These are phyloP conservation scores for Tolypocladium ophioglossoides DNA, from an alignment of 2,329 filamentous ascomycete genomes.

Conservation along the genomic window DNA sequence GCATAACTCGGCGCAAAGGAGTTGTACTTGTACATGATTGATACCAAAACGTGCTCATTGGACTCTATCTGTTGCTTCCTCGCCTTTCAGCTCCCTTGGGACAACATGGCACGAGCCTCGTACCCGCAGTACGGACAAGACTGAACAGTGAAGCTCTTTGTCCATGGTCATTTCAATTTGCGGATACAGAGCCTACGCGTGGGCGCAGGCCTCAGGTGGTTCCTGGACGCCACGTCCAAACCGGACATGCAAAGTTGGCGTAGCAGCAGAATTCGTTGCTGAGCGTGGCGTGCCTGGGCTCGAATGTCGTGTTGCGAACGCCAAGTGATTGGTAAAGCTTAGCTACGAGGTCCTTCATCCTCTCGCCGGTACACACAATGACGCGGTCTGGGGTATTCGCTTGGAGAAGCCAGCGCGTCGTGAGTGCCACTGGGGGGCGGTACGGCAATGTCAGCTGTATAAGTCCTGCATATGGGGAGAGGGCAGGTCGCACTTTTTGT, in stretches of 20 bases:
- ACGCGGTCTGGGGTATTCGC: constrained; percentile 23
- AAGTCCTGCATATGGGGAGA: not conserved
- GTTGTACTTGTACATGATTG: not conserved
- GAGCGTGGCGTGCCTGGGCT: constrained; percentile 57
- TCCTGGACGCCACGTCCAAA: constrained; percentile 31
- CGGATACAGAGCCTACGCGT: not conserved
- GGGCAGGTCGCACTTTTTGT: constrained; percentile 50
- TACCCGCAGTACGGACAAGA: not conserved
- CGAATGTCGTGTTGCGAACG: constrained; percentile 54
- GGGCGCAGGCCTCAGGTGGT: not conserved
- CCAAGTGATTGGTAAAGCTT: constrained; percentile 59
- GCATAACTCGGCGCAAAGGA: not conserved
- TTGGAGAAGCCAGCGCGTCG: constrained; percentile 61
- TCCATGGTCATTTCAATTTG: not conserved
- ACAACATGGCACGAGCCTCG: not conserved
- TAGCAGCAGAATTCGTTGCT: constrained; percentile 78
- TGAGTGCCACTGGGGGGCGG: constrained; percentile 51
- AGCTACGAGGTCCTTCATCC: constrained; percentile 54
- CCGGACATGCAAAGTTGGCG: constrained; percentile 60
- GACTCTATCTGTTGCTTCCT: not conserved
- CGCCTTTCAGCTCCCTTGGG: not conserved
- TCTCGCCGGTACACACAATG: constrained; percentile 67
- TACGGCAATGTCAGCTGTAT: constrained; percentile 1
- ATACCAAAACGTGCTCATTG: not conserved
- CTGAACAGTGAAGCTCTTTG: not conserved